Evolutionary conservation across 306 rosid genomes (phyloP).

Genomic region (Morella rubra): DNA sequence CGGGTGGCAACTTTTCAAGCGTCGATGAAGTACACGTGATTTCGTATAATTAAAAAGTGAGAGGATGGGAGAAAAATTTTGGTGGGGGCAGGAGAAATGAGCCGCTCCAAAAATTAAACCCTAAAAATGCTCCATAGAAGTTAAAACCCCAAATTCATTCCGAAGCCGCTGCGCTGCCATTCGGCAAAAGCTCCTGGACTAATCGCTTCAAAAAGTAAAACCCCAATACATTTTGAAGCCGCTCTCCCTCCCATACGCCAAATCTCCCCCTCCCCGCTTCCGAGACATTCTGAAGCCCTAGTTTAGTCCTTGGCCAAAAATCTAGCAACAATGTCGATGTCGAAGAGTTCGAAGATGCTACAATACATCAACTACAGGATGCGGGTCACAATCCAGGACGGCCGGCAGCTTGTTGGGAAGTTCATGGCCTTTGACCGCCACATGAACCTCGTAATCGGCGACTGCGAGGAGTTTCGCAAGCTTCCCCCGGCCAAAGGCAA

Average conservation of each 20-base stretch:
- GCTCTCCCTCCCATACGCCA: neutral
- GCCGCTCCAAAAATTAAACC: no score
- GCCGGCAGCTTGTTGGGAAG: slow-evolving; percentile 93
- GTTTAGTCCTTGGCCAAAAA: neutral
- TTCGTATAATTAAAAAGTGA: no score
- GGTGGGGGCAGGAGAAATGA: no score
- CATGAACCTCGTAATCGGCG: slow-evolving; percentile 97
- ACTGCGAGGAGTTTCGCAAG: slow-evolving; percentile 97
- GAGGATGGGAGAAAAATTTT: no score
- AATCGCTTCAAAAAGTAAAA: no score
- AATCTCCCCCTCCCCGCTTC: neutral
- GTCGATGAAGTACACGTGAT: no score
- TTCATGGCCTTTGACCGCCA: slow-evolving; percentile 99
- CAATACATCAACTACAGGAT: slow-evolving; percentile 91
- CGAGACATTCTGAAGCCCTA: neutral
- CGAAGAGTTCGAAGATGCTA: slow-evolving; percentile 98
- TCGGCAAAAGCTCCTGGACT: no score
- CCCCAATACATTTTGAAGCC: no score
- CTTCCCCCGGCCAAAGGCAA: slow-evolving; percentile 89
- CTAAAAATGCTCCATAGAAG: no score
- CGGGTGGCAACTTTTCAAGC: no score
- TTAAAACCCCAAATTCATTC: no score
- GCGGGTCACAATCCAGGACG: slow-evolving; percentile 96
- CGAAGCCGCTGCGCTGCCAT: no score
- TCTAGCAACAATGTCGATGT: slow-evolving; percentile 79